Conservation (phyloP, 352 stramenopile genomes). For the Globisporangium alternatum region DNA sequence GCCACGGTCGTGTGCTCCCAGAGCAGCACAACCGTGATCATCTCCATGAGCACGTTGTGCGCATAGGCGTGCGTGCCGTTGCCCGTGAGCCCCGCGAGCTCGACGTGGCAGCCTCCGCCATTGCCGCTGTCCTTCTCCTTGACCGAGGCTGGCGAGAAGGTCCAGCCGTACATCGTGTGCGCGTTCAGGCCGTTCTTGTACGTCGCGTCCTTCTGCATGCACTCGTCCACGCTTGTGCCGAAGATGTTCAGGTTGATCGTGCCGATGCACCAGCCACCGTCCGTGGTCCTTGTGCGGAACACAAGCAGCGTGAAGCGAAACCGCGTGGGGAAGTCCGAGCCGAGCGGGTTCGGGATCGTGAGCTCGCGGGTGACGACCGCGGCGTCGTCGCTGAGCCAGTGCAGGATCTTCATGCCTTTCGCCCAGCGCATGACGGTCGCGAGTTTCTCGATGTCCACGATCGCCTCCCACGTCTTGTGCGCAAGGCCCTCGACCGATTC, state of each 20-base stretch:
- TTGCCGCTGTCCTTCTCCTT: not conserved
- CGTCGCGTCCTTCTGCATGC: constrained; percentile 17
- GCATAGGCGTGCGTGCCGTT: constrained; percentile 28
- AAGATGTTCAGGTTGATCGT: constrained; percentile 31
- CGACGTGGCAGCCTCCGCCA: constrained; percentile 23
- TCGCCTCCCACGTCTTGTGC: constrained; percentile 28
- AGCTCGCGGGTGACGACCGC: constrained; percentile 23
- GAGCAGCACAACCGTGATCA: constrained; percentile 29
- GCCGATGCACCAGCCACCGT: constrained; percentile 20
- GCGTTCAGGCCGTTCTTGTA: constrained; percentile 20
- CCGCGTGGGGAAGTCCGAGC: constrained; percentile 11
- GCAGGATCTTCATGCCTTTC: constrained; percentile 44
- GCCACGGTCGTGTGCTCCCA: constrained; percentile 29
- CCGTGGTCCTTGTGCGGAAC: constrained; percentile 7
- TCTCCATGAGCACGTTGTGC: constrained; percentile 35
- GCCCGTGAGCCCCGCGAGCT: constrained; percentile 26
- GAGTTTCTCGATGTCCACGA: constrained; percentile 22
- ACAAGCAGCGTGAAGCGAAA: constrained; percentile 29
- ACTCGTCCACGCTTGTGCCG: constrained; percentile 22
- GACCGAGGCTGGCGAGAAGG: constrained; percentile 17
- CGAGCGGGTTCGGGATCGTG: constrained; percentile 22
- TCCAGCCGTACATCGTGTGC: constrained; percentile 30
- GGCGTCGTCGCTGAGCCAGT: constrained; percentile 26
- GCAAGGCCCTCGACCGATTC: constrained; percentile 19
- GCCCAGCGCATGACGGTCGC: constrained; percentile 30